Evolutionary conservation across 2,329 filamentous ascomycete species (phyloP).

Genomic region (Talaromyces sp.): DNA sequence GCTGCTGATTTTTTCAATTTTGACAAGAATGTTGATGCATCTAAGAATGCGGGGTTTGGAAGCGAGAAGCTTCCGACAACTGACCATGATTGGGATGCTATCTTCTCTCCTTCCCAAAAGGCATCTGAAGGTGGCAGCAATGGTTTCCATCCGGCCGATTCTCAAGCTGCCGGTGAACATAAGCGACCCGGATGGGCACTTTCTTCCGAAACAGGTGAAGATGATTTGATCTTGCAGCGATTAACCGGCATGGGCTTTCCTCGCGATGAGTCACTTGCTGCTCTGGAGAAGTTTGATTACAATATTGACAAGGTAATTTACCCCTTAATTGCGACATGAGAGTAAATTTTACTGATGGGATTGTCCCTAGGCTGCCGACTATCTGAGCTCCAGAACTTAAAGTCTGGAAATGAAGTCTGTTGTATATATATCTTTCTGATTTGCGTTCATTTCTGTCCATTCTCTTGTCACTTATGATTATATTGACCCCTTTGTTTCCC

Average conservation of each 20-base stretch:
- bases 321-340: conserved; percentile 4
- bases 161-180: conserved; percentile 5
- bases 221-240: conserved; percentile 87
- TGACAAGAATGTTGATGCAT: conserved; percentile 23
- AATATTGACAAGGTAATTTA: conserved; percentile 81
- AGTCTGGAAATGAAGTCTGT: background rate
- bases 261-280: conserved; percentile 65
- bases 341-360: background rate
- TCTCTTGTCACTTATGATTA: background rate
- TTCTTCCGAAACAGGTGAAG: conserved; percentile 69
- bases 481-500: background rate
- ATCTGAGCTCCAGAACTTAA: conserved; percentile 36
- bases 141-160: conserved; percentile 6
- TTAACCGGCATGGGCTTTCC: conserved; percentile 85
- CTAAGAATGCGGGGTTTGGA: conserved; percentile 35
- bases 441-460: background rate
- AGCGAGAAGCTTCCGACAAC: conserved; percentile 35
- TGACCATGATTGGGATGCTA: conserved; percentile 84
- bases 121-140: conserved; percentile 10
- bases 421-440: background rate
- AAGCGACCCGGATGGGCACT: conserved; percentile 58
- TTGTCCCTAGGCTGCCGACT: conserved; percentile 30
- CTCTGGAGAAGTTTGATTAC: conserved; percentile 92
- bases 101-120: conserved; percentile 67
- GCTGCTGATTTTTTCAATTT: conserved; percentile 37